phyloP scores from a whole-genome alignment of 208 protist genomes.

The Wallacemonas collosoma region DNA sequence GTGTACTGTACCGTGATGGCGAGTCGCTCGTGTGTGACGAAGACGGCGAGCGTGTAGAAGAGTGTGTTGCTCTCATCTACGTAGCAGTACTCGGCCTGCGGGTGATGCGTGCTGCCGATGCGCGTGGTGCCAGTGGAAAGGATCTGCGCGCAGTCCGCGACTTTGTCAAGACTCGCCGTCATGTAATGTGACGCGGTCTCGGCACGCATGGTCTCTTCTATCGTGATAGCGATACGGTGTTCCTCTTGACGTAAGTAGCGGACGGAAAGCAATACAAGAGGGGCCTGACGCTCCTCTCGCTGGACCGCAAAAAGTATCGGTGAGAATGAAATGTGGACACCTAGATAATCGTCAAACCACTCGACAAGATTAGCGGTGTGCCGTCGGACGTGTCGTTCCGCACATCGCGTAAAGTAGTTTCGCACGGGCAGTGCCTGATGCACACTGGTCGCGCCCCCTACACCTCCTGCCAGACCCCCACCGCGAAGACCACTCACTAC shows the following conservation, averaged over 20 bases:
- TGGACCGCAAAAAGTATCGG: slow-evolving; percentile 70
- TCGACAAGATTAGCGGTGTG: slow-evolving; percentile 67
- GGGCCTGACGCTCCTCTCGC: slow-evolving; percentile 81
- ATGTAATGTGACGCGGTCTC: slow-evolving; percentile 59
- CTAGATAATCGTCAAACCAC: slow-evolving; percentile 79
- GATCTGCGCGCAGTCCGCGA: slow-evolving; percentile 63
- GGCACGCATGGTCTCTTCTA: slow-evolving; percentile 55
- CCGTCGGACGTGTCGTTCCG: slow-evolving; percentile 68
- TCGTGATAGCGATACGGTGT: slow-evolving; percentile 65
- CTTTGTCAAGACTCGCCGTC: slow-evolving; percentile 56
- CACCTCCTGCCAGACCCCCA: neutral
- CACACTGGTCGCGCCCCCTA: neutral
- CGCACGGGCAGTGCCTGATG: slow-evolving; percentile 28
- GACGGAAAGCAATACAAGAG: slow-evolving; percentile 71
- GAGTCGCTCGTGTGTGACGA: slow-evolving; percentile 60
- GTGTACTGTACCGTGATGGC: slow-evolving; percentile 84
- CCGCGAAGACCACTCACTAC: slow-evolving; percentile 1
- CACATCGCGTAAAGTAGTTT: slow-evolving; percentile 64
- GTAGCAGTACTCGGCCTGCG: slow-evolving; percentile 85
- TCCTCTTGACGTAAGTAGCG: slow-evolving; percentile 63
- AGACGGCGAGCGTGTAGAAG: slow-evolving; percentile 69
- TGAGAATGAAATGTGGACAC: slow-evolving; percentile 70
- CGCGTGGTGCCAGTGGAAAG: slow-evolving; percentile 51
- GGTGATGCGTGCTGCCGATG: slow-evolving; percentile 57
- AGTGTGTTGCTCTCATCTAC: slow-evolving; percentile 50